These are phyloP conservation scores for Zygotorulaspora mrakii DNA, from an alignment of 1,139 yeast genomes.

Conservation along the genomic window DNA sequence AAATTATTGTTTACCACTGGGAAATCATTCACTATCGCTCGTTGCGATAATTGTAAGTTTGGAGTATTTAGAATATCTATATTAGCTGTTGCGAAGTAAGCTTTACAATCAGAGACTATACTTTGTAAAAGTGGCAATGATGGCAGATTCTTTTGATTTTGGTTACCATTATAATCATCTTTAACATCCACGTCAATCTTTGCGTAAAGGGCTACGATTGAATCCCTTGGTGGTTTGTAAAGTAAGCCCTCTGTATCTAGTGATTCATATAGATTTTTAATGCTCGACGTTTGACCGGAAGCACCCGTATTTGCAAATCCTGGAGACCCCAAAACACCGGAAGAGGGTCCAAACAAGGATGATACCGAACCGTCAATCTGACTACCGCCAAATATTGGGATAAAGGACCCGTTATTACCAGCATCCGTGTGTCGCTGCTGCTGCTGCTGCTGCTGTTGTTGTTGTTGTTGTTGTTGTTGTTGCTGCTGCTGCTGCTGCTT, in stretches of 20 bases:
- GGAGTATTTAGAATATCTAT: conserved; percentile 32
- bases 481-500: conserved; percentile 24
- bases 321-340: conserved; percentile 16
- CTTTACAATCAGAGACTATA: conserved; percentile 34
- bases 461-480: conserved; percentile 18
- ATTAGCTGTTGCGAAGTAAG: conserved; percentile 31
- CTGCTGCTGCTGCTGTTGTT: conserved; percentile 16
- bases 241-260: conserved; percentile 27
- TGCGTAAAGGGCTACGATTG: conserved; percentile 29
- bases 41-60: conserved; percentile 30
- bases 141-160: conserved; percentile 23
- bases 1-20: conserved; percentile 28
- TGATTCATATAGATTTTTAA: conserved; percentile 26
- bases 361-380: conserved; percentile 16
- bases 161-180: conserved; percentile 6
- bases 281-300: conserved; percentile 20
- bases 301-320: conserved; percentile 22
- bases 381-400: conserved; percentile 26
- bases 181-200: conserved; percentile 20
- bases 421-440: conserved; percentile 13
- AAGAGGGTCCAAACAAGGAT: conserved; percentile 25
- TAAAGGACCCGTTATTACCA: conserved; percentile 15
- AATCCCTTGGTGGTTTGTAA: conserved; percentile 28
- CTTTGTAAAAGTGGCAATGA: conserved; percentile 26
- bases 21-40: conserved; percentile 26